A percentile compares a stretch with the other conserved stretches of the same genome.
phyloP scores from a whole-genome alignment of 1,284 basidiomycete genomes.

The Ceratobasidium theobromae region DNA sequence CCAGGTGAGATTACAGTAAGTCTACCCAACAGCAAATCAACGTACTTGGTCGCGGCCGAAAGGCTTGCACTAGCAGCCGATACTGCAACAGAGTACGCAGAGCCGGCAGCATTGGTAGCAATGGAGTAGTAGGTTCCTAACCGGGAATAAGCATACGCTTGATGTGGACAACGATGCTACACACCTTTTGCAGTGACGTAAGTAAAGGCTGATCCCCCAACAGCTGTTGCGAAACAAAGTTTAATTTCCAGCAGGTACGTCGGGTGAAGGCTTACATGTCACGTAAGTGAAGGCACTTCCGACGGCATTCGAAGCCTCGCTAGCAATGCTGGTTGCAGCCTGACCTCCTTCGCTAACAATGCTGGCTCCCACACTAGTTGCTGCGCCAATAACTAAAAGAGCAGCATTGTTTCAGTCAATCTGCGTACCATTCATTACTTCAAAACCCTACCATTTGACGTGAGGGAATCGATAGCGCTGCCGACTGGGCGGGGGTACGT shows the following conservation, averaged over 20 bases:
- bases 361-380: constrained; percentile 1
- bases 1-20: not conserved
- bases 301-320: too few relatives aligned
- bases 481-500: not conserved
- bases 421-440: not conserved
- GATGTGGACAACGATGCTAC: too few relatives aligned
- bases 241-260: not conserved
- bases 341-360: too few relatives aligned
- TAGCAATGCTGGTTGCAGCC: too few relatives aligned
- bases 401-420: not conserved
- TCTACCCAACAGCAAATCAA: not conserved
- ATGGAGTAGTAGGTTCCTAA: constrained; percentile 10
- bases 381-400: not conserved
- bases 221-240: not conserved
- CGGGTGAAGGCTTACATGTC: not conserved
- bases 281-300: not conserved
- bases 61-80: too few relatives aligned
- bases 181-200: constrained; percentile 5
- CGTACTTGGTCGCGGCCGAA: not conserved
- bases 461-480: not conserved
- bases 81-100: constrained; percentile 14
- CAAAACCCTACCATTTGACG: not conserved
- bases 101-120: constrained; percentile 19
- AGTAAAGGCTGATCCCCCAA: constrained; percentile 1
- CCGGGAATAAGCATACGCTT: too few relatives aligned